Base-by-base conservation (phyloP, 1,139 yeast genomes). In the Taphrina deformans region DNA sequence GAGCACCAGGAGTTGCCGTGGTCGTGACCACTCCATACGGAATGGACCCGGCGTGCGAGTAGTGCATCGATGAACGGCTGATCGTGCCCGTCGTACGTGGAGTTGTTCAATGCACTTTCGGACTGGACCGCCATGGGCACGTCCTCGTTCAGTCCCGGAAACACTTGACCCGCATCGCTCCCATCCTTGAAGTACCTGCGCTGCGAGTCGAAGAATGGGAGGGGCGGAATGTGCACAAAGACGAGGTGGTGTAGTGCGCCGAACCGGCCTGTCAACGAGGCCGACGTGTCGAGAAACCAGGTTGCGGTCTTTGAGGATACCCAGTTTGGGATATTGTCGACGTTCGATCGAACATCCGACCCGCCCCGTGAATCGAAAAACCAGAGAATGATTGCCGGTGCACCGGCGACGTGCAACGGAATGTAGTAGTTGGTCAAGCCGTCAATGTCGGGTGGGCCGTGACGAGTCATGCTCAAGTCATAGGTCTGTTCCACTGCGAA, bases 191-290 rank as follows among this genome's bases (percentile, higher is more conserved):
- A 27, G 38, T 26, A 48, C 16, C 12, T 16, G 21, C 5, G 10
- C 16, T 48, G 53, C n/a, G 53, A 33, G 2, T 48, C 53, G 35
- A 26, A 48, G 35, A 48, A 48, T 48, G 53, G 38, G 12, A 48
- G 18, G 35, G 53, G 53, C 23, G 53, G 53, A 48, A 48, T 48
- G 53, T 48, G 53, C 12, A 48, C 53, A 48, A 48, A 48, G 21
- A 27, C 53, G 38, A 48, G 53, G 21, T 48, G 53, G 10, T 48
- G 53, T 10, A 48, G 23, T 6, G 33, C 12, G 53, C 38, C 53
- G 35, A 26, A 29, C 35, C 16, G 33, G 9, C 9, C 14, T 6
- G 33, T 16, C 21, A 48, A 16, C 4, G 21, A 12, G 16, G 18
- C 33, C 7, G 53, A 48, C 18, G 53, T 29, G 27, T 27, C 12